Evolutionary conservation across 768 basidiomycete genomes (phyloP).

Genomic region (Boletus subparvulus): DNA sequence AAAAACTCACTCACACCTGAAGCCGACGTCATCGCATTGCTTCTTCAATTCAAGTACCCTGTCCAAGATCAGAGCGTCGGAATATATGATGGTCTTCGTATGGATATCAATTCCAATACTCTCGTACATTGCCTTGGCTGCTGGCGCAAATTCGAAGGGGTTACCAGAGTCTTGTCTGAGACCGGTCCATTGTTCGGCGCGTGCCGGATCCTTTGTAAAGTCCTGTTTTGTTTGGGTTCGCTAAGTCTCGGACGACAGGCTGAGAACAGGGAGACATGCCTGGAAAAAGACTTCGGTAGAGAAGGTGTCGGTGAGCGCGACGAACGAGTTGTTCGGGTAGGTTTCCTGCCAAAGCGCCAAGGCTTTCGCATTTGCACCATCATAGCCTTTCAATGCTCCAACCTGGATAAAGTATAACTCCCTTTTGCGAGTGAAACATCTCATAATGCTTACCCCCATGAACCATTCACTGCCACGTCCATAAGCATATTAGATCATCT

Average conservation of each 20-base stretch:
- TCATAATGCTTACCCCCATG: slow-evolving; percentile 61
- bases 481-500: slow-evolving; percentile 2
- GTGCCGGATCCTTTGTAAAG: slow-evolving; percentile 52
- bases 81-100: slow-evolving; percentile 76
- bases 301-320: slow-evolving; percentile 95
- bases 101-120: slow-evolving; percentile 64
- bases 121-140: slow-evolving; percentile 73
- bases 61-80: slow-evolving; percentile 74
- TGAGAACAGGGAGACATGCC: slow-evolving; percentile 37
- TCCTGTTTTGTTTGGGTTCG: slow-evolving; percentile 42
- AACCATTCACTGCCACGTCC: slow-evolving; percentile 73
- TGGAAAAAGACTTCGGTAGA: slow-evolving; percentile 84
- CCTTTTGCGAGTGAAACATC: neutral
- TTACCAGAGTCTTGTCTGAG: slow-evolving; percentile 95
- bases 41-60: slow-evolving; percentile 67
- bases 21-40: slow-evolving; percentile 72
- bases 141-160: slow-evolving; percentile 75
- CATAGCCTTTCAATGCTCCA: slow-evolving; percentile 83
- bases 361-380: slow-evolving; percentile 67
- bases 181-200: slow-evolving; percentile 72
- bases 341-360: slow-evolving; percentile 86
- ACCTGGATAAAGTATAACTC: slow-evolving; percentile 44
- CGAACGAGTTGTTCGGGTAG: slow-evolving; percentile 54
- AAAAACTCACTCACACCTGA: slow-evolving; percentile 46
- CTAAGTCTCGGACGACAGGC: neutral